Percentiles rank a stretch among this genome's conserved stretches.
These are phyloP conservation scores for Hemileia vastatrix DNA, from an alignment of 1,284 basidiomycete genomes.

Conservation along the genomic window DNA sequence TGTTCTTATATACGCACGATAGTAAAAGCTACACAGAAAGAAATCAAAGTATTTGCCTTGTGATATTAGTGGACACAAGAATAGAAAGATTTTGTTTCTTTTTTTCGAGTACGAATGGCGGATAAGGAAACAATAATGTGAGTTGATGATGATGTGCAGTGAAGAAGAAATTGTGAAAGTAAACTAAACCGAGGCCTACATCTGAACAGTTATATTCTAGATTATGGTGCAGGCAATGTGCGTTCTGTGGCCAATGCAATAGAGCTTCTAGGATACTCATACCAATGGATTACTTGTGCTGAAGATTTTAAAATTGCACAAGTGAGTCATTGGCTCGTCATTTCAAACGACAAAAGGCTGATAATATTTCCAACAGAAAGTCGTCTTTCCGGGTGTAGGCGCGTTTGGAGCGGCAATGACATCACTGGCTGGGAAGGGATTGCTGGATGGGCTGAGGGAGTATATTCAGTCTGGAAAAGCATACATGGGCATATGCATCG, in stretches of 20 bases:
- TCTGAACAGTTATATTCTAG: slow-evolving; percentile 69
- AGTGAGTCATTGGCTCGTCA: slow-evolving; percentile 4
- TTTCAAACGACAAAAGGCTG: slow-evolving; percentile 2
- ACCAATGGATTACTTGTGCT: slow-evolving; percentile 9
- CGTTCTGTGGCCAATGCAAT: slow-evolving; percentile 50
- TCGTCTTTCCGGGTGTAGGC: slow-evolving; percentile 98
- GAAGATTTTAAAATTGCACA: slow-evolving; percentile 6
- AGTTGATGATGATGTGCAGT: too few relatives aligned
- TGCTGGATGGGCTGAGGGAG: slow-evolving; percentile 66
- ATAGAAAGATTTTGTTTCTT: too few relatives aligned
- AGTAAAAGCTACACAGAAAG: too few relatives aligned
- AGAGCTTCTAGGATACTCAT: neutral
- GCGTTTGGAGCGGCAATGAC: slow-evolving; percentile 80
- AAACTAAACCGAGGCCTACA: too few relatives aligned
- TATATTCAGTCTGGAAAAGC: slow-evolving; percentile 85
- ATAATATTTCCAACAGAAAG: slow-evolving; percentile 53
- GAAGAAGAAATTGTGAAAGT: too few relatives aligned
- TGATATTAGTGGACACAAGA: too few relatives aligned
- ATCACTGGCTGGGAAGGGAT: slow-evolving; percentile 62
- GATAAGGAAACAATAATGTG: too few relatives aligned
- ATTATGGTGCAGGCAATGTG: slow-evolving; percentile 93
- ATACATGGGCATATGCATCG: slow-evolving; percentile 86
- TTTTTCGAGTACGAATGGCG: too few relatives aligned
- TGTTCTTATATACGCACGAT: too few relatives aligned
- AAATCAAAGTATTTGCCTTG: too few relatives aligned